These are phyloP conservation scores for Sphagnurus paluster DNA, from an alignment of 1,284 basidiomycete genomes.

Conservation along the genomic window DNA sequence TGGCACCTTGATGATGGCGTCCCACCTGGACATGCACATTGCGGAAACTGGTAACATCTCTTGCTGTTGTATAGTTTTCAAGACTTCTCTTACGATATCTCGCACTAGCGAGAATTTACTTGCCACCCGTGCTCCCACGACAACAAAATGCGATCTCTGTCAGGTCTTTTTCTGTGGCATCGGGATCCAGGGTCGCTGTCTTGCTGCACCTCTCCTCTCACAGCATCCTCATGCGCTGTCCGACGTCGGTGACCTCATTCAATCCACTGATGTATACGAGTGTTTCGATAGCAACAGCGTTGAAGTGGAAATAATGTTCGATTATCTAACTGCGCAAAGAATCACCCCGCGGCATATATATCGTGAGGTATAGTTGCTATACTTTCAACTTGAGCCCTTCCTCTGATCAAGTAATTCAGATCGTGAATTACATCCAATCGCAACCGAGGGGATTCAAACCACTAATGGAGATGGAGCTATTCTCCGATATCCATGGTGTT, in stretches of 20 bases:
- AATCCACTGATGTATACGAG: conserved; percentile 72
- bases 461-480: conserved; percentile 67
- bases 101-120: conserved; percentile 65
- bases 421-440: conserved; percentile 56
- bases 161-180: conserved; percentile 78
- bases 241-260: conserved; percentile 68
- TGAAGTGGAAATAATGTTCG: conserved; percentile 78
- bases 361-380: conserved; percentile 52
- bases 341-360: conserved; percentile 70
- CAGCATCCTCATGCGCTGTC: conserved; percentile 71
- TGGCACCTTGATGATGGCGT: conserved; percentile 72
- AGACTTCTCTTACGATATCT: neutral
- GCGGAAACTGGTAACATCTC: conserved; percentile 67
- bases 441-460: conserved; percentile 63
- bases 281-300: conserved; percentile 72
- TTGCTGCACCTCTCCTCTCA: conserved; percentile 50
- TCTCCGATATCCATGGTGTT: conserved; percentile 62
- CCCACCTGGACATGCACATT: conserved; percentile 73
- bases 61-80: neutral
- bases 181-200: conserved; percentile 65
- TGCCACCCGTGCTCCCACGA: conserved; percentile 65
- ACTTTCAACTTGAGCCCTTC: neutral
- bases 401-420: conserved; percentile 37
- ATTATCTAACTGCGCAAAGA: conserved; percentile 62
- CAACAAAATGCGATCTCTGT: conserved; percentile 79